Evolutionary conservation across 75 land plant genomes (phyloP).

Genomic region (Sequoiadendron giganteum): DNA sequence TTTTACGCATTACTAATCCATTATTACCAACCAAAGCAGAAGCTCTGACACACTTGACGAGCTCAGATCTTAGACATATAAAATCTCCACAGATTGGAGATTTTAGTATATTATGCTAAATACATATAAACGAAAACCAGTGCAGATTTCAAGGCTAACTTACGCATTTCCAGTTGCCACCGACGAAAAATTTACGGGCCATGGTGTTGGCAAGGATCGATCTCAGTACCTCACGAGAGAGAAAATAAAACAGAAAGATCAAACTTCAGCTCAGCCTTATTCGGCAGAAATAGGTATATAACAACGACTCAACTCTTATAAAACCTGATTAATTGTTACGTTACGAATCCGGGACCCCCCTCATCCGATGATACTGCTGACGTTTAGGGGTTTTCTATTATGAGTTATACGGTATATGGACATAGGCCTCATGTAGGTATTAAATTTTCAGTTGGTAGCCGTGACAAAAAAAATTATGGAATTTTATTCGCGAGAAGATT

Average conservation of each 20-base stretch:
- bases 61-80: neutral
- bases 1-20: too few species aligned
- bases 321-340: neutral
- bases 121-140: neutral
- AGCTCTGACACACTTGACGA: neutral
- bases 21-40: neutral
- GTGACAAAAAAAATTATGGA: neutral
- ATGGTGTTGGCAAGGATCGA: neutral
- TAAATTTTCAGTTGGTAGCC: neutral
- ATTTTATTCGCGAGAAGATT: neutral
- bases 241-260: neutral
- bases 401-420: neutral
- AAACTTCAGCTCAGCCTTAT: neutral
- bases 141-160: neutral
- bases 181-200: constrained; percentile 44
- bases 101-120: neutral
- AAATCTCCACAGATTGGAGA: neutral
- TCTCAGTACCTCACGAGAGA: neutral
- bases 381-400: neutral
- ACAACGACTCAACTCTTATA: neutral
- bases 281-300: too few species aligned
- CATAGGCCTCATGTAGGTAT: neutral
- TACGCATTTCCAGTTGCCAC: constrained; percentile 61
- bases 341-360: neutral
- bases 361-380: neutral